Percentiles rank a stretch among this genome's conserved stretches.
Evolutionary conservation across 495 filamentous ascomycete genomes (phyloP).

Genomic region (Penicillium ochrochloron): DNA sequence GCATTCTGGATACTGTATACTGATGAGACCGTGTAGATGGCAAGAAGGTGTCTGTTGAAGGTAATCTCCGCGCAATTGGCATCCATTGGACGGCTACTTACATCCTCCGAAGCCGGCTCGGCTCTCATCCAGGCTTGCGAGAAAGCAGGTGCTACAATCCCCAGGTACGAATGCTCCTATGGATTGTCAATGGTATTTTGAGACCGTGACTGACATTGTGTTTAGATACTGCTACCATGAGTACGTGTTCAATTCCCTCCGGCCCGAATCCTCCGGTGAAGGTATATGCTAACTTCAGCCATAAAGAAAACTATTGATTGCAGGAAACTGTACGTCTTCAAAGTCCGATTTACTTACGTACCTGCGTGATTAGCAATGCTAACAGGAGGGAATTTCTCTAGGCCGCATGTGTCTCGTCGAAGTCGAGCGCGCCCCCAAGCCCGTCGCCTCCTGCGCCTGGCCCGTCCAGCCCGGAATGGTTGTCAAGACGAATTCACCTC

Average conservation of each 20-base stretch:
- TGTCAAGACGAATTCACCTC: constrained; percentile 94
- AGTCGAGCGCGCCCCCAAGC: constrained; percentile 93
- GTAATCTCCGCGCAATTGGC: constrained; percentile 50
- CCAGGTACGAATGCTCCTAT: constrained; percentile 60
- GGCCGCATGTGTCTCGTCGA: constrained; percentile 98
- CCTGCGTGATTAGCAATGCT: neutral
- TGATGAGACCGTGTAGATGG: constrained; percentile 64
- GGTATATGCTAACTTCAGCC: constrained; percentile 35
- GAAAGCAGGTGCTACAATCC: constrained; percentile 90
- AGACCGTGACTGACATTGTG: constrained; percentile 42
- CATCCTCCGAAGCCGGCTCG: constrained; percentile 62
- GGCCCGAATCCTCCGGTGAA: constrained; percentile 12
- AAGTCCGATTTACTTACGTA: neutral
- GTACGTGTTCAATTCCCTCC: constrained; percentile 49
- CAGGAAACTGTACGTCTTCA: constrained; percentile 78
- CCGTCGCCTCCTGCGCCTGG: constrained; percentile 98
- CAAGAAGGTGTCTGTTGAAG: constrained; percentile 94
- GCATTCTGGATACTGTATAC: neutral
- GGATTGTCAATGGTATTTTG: neutral
- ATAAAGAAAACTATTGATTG: constrained; percentile 90
- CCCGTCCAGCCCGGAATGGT: constrained; percentile 98
- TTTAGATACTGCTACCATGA: constrained; percentile 98
- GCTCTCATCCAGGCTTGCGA: constrained; percentile 99
- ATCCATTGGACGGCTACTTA: constrained; percentile 31
- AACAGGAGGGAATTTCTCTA: constrained; percentile 25